Base-by-base conservation (phyloP, 2,329 filamentous ascomycete species). In the Raffaelea arxii region DNA sequence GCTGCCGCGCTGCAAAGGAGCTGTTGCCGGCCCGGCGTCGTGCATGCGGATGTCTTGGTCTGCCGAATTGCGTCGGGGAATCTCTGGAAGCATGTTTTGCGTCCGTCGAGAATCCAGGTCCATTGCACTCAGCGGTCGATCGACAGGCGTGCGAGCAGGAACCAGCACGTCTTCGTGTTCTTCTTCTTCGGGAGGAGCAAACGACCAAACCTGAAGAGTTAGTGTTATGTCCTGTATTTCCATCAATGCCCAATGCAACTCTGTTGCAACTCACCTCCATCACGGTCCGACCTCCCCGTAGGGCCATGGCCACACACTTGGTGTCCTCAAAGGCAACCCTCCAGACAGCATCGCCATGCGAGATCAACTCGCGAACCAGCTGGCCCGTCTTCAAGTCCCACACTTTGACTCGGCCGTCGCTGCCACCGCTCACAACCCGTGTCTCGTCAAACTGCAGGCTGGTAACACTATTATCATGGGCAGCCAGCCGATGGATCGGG, bases 391-490 rank as follows among this genome's bases (percentile, higher is more conserved):
- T 89, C 49, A 97, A 71, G 66, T 95, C 91, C 92, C 92, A 98
- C 46, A 98, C 90, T 66, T 97, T 98, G 54, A 98, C 92, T 45
- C 92, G 78, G n/a, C 92, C 92, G 65, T 98, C 92, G 57, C 87
- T 94, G 43, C 92, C 94, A 56, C 92, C 92, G 60, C 88, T 95
- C 47, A 98, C 90, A 50, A 98, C 92, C 46, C 92, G 79, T 22
- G 85, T 90, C 60, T 96, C 90, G 59, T 98, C 92, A 62, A 98
- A 98, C 60, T 98, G 92, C 55, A 98, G 70, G 63, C 89, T 96
- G 1, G 92, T 98, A 45, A 98, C 92, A 62, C 90, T 96, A 64
- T 98, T 98, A 65, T 98, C 92, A 62, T 98, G 92, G 4, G 92
- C 92, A 36, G 92, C 92, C 44, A 98, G 74, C 40, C 92, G 81